Percentiles rank a stretch among this genome's conserved stretches.
Evolutionary conservation across 306 rosid genomes (phyloP).

Genomic region (apple (Malus domestica)): ASM211411v1 NC_041790.1:14436501-14437000

Average conservation of each 20-base stretch:
- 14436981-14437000: slow-evolving; percentile 23
- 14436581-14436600: slow-evolving; percentile 24
- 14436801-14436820: not conserved
- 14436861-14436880: slow-evolving; percentile 14
- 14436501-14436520: not conserved
- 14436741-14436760: not conserved
- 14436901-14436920: slow-evolving; percentile 20
- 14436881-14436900: slow-evolving; percentile 40
- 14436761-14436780: not conserved
- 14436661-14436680: slow-evolving; percentile 25
- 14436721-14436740: slow-evolving; percentile 14
- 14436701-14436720: slow-evolving; percentile 14
- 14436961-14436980: slow-evolving; percentile 26
- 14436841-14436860: not conserved
- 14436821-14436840: not conserved
- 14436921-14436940: slow-evolving; percentile 32
- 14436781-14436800: not conserved
- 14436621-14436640: slow-evolving; percentile 30
- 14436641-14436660: slow-evolving; percentile 22
- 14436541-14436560: slow-evolving; percentile 22
- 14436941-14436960: slow-evolving; percentile 42
- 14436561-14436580: slow-evolving; percentile 27
- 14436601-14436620: slow-evolving; percentile 21
- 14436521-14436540: slow-evolving; percentile 8
- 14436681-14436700: slow-evolving; percentile 23